A percentile compares a stretch with the other conserved stretches of the same genome.
Evolutionary conservation across 2,329 filamentous ascomycete species (phyloP).

Genomic region (Fusarium tanahbumbuense): DNA sequence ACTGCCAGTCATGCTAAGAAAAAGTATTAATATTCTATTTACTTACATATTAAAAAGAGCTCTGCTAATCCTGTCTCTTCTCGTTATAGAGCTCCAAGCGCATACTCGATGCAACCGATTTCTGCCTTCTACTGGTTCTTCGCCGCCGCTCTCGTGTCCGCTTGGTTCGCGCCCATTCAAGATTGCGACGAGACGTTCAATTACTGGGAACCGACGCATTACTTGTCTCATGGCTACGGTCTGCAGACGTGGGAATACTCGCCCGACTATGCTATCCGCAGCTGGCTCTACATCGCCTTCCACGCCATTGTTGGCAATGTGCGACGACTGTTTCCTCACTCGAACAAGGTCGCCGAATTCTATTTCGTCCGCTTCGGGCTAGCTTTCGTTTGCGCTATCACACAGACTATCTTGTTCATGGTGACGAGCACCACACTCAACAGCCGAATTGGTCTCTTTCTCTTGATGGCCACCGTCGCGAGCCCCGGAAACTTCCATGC

Average conservation of each 20-base stretch:
- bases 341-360: constrained; percentile 79
- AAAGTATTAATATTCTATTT: constrained; percentile 52
- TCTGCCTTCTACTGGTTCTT: constrained; percentile 85
- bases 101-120: constrained; percentile 76
- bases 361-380: constrained; percentile 84
- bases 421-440: constrained; percentile 82
- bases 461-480: constrained; percentile 78
- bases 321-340: constrained; percentile 70
- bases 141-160: constrained; percentile 78
- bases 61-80: constrained; percentile 22
- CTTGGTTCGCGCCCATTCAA: constrained; percentile 88
- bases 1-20: constrained; percentile 63
- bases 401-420: constrained; percentile 84
- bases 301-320: constrained; percentile 80
- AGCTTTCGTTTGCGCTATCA: constrained; percentile 80
- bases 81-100: constrained; percentile 54
- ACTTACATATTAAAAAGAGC: background rate
- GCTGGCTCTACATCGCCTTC: constrained; percentile 88
- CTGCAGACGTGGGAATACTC: constrained; percentile 99
- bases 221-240: constrained; percentile 90
- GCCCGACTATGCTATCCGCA: constrained; percentile 91
- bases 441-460: constrained; percentile 85
- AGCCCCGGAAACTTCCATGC: constrained; percentile 96
- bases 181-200: constrained; percentile 99
- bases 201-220: constrained; percentile 98